Percentiles rank a stretch among this genome's conserved stretches.
Evolutionary conservation across 1,284 basidiomycete species (phyloP).

Genomic region (Naganishia albida): DNA sequence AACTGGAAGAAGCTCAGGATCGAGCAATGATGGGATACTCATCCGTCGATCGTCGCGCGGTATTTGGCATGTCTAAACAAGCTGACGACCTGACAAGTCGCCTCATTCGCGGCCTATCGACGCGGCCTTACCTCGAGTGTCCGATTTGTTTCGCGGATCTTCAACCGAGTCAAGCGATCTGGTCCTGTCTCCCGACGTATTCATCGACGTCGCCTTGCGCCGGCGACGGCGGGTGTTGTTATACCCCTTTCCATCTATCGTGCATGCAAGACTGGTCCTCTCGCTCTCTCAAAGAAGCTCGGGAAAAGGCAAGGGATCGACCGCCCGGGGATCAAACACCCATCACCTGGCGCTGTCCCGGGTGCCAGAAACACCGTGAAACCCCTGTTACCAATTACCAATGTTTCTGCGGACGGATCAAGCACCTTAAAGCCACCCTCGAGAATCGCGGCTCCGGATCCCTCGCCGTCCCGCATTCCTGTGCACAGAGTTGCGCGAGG

Average conservation of each 20-base stretch:
- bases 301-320: conserved; percentile 51
- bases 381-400: conserved; percentile 68
- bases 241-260: conserved; percentile 52
- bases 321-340: conserved; percentile 37
- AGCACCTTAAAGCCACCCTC: conserved; percentile 28
- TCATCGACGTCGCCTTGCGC: conserved; percentile 71
- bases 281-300: conserved; percentile 66
- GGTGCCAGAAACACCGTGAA: conserved; percentile 74
- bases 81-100: conserved; percentile 51
- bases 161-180: conserved; percentile 49
- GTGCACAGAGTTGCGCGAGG: conserved; percentile 73
- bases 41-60: conserved; percentile 5
- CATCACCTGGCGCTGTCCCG: conserved; percentile 74
- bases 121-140: conserved; percentile 50
- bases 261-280: conserved; percentile 76
- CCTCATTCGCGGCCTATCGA: conserved; percentile 47
- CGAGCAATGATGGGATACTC: conserved; percentile 31
- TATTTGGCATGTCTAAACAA: conserved; percentile 39
- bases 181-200: conserved; percentile 58
- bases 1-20: conserved; percentile 32
- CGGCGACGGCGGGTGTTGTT: conserved; percentile 59
- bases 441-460: conserved; percentile 11
- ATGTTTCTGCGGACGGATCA: conserved; percentile 51
- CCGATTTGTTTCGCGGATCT: conserved; percentile 55
- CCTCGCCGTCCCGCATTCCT: conserved; percentile 70